A percentile compares a stretch with the other conserved stretches of the same genome.
Conservation (phyloP, 1,139 yeast species). For the Lizanozyma gosingica region DNA sequence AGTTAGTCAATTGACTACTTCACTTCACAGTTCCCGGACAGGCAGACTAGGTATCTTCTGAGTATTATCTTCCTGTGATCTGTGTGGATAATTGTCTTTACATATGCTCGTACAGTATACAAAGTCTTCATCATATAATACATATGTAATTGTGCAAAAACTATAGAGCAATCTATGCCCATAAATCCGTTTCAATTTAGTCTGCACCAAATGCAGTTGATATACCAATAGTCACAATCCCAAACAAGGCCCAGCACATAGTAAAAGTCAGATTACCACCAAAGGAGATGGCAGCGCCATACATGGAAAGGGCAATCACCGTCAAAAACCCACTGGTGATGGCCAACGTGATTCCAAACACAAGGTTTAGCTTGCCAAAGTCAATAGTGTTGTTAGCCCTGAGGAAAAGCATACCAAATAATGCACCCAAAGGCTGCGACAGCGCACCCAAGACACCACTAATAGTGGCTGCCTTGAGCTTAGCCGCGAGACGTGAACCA, state of each 20-base stretch:
- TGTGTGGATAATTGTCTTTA: too few species aligned
- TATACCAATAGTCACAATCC: constrained; percentile 17
- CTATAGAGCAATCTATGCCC: too few species aligned
- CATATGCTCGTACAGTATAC: too few species aligned
- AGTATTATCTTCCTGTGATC: too few species aligned
- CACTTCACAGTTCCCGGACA: too few species aligned
- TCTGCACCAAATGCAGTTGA: neutral
- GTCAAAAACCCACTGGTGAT: constrained; percentile 78
- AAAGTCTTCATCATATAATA: too few species aligned
- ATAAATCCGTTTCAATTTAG: too few species aligned
- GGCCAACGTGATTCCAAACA: constrained; percentile 61
- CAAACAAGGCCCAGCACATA: constrained; percentile 43
- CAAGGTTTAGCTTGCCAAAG: constrained; percentile 25
- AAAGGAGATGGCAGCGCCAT: constrained; percentile 64
- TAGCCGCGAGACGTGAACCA: constrained; percentile 27
- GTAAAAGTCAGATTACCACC: constrained; percentile 53
- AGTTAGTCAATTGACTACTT: too few species aligned
- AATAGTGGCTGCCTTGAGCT: constrained; percentile 56
- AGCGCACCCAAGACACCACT: constrained; percentile 69
- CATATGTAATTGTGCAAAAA: too few species aligned
- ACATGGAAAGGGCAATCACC: constrained; percentile 79
- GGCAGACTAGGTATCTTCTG: too few species aligned
- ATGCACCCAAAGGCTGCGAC: constrained; percentile 87
- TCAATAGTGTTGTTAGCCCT: constrained; percentile 22
- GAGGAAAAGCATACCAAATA: constrained; percentile 56